Evolutionary conservation across 2,329 filamentous ascomycete species (phyloP).

Genomic region (Ascosphaera aggregata): DNA sequence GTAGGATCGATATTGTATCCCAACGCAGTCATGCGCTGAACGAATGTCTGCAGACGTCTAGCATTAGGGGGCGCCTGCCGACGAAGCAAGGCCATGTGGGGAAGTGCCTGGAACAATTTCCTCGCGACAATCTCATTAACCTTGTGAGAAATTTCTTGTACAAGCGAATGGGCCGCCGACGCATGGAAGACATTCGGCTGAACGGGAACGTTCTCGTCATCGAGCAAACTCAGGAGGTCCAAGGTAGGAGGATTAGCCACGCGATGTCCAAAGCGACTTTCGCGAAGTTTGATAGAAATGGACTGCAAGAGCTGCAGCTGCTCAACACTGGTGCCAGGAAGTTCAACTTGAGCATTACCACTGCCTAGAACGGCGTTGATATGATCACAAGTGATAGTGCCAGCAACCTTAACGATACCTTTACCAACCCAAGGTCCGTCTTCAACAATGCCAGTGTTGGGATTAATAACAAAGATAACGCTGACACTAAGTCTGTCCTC

Average conservation of each 20-base stretch:
- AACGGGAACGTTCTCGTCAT: slow-evolving; percentile 94
- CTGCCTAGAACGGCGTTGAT: slow-evolving; percentile 65
- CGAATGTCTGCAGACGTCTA: slow-evolving; percentile 71
- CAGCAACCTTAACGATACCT: slow-evolving; percentile 74
- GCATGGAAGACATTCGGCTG: slow-evolving; percentile 93
- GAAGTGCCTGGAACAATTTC: slow-evolving; percentile 53
- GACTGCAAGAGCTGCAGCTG: slow-evolving; percentile 31
- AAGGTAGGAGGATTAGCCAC: slow-evolving; percentile 62
- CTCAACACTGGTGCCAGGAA: slow-evolving; percentile 43
- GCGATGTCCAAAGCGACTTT: slow-evolving; percentile 61
- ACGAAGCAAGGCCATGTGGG: slow-evolving; percentile 80
- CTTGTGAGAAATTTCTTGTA: slow-evolving; percentile 89
- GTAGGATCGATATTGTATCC: slow-evolving; percentile 75
- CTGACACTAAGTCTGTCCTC: slow-evolving; percentile 80
- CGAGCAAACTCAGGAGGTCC: slow-evolving; percentile 74
- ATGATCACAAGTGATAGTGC: slow-evolving; percentile 63
- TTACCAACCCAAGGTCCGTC: slow-evolving; percentile 88
- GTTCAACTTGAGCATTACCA: slow-evolving; percentile 36
- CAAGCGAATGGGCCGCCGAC: slow-evolving; percentile 67
- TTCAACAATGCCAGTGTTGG: slow-evolving; percentile 58
- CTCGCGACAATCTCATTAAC: slow-evolving; percentile 76
- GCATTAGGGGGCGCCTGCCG: slow-evolving; percentile 68
- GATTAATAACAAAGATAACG: slow-evolving; percentile 78
- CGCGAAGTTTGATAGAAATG: slow-evolving; percentile 74
- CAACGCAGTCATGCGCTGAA: slow-evolving; percentile 76